Evolutionary conservation across 495 filamentous ascomycete species (phyloP), one percentile per base, ranked within the genome.

Genomic region (Sordaria brevicollis): DNA sequence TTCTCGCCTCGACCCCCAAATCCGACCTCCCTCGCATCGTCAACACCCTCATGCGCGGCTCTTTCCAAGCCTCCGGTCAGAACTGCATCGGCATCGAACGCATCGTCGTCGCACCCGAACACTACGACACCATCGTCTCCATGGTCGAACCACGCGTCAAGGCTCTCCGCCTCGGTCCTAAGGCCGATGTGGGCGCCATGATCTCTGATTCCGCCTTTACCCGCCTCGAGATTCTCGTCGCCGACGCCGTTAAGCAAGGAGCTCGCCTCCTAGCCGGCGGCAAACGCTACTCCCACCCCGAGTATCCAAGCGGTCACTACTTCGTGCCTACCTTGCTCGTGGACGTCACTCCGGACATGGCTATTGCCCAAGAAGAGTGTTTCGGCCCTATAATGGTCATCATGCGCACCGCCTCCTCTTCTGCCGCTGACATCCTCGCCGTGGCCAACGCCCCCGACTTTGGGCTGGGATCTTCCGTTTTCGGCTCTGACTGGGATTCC

Each of bases 1-100:
- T 99, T 31, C 89, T 99, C 39, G 92, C 97, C 74, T 90, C 93
- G 54, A 81, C 91, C 19, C 83, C 81, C 33, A 82, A 82, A 69
- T 31, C 74, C 65, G 89, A 93, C 73, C 79, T 97, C 15, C 75
- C 86, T 0, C 83, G 88, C 39, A 88, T 97, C 66, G 87, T 88
- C 34, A 91, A 92, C 35, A 90, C 93, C 70, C 86, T 98, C 71
- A 87, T 98, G 82, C 89, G 96, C 67, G 95, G 94, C 49, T 90
- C 91, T 36, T 99, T 98, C 83, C 94, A 97, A 79, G 92, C 93
- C 68, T 89, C 94, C n/a, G 95, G 95, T 1, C 95, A 99, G 77
- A 99, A 99, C 81, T 99, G 95, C 80, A 93, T 98, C 78, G 95
- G 96, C 70, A 92, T 97, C 69, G 95, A 99, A 81, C 91, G 95